Base-by-base conservation (phyloP, 202 grass and related monocot genomes). In the Hordeum pubiflorum region DNA sequence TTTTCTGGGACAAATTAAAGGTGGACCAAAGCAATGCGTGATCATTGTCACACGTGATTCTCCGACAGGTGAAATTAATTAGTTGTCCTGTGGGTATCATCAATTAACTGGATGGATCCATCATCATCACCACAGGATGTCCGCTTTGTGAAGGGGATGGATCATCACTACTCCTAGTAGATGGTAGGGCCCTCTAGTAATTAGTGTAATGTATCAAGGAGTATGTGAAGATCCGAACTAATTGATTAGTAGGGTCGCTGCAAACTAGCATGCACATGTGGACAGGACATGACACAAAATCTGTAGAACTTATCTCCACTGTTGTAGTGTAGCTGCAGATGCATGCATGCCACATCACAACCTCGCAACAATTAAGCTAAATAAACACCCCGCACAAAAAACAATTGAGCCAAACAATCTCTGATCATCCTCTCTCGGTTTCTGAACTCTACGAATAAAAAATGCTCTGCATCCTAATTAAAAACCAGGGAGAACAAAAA, bases 21-120 rank as follows among this genome's bases (percentile, higher is more conserved):
- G 31, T 86, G 67, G 24, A 67, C 12, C 34, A 33, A 68, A 56
- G 44, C 69, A 12, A 5, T 73, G 7, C 18, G 62, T 31, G 43
- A 72, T 72, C 54, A 66, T 56, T 83, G 44, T 11, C 75, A 67
- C 80, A 67, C 41, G 41, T 79, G 74, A 59, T 83, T 62, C 66
- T 58, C 50, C 41, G 27, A 63, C 67, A 66, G 37, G 14, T 83
- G 43, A 34, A 21, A 56, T 11, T 74, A 15, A 43, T 11, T 74
- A 26, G 69, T 17, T 66, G 69, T 58, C 33, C 64, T 36, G 58
- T 38, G 57, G 66, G 20, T 31, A 13, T 68, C 67, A 83, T 74
- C 58, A 67, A 17, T 74, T 18, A 61, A 36, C 22, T 73, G 9
- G 69, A 73, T 52, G 24, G 68, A 48, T 71, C 40, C 24, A 71